Evolutionary conservation across 2,329 filamentous ascomycete species (phyloP).

Genomic region (Elsinoe fawcettii): DNA sequence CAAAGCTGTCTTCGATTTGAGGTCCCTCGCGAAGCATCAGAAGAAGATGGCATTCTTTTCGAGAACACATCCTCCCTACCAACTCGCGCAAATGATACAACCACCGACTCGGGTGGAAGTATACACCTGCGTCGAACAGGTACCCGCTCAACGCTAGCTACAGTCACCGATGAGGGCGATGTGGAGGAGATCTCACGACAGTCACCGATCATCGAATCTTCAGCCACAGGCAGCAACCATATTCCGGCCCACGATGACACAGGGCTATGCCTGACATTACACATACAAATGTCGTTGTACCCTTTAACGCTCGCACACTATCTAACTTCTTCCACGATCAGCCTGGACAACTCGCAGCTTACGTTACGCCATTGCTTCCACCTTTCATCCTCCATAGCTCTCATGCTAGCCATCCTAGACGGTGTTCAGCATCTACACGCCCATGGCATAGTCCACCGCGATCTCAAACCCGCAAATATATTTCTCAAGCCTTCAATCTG

Average conservation of each 20-base stretch:
- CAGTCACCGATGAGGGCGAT: constrained; percentile 31
- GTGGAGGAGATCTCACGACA: constrained; percentile 41
- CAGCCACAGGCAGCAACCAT: neutral
- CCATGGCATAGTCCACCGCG: constrained; percentile 55
- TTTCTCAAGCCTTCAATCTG: constrained; percentile 44
- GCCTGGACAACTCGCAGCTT: constrained; percentile 16
- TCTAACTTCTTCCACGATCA: constrained; percentile 35
- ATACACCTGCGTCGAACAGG: constrained; percentile 22
- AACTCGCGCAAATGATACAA: constrained; percentile 14
- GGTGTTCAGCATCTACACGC: constrained; percentile 59
- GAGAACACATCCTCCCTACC: constrained; percentile 28
- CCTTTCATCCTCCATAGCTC: constrained; percentile 45
- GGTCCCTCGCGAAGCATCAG: neutral
- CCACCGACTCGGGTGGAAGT: constrained; percentile 18
- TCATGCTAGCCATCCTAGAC: constrained; percentile 53
- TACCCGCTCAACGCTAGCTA: constrained; percentile 18
- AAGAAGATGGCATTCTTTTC: constrained; percentile 33
- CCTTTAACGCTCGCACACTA: constrained; percentile 55
- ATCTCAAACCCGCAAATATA: constrained; percentile 62
- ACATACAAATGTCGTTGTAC: constrained; percentile 62
- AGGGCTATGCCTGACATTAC: constrained; percentile 42
- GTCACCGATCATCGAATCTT: constrained; percentile 28
- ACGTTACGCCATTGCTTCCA: constrained; percentile 54
- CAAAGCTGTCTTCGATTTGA: neutral
- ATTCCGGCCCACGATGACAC: neutral